Percentiles rank a stretch among this genome's conserved stretches.
Conservation (phyloP, 345 rosid genomes). For the Citrus australasica region DNA sequence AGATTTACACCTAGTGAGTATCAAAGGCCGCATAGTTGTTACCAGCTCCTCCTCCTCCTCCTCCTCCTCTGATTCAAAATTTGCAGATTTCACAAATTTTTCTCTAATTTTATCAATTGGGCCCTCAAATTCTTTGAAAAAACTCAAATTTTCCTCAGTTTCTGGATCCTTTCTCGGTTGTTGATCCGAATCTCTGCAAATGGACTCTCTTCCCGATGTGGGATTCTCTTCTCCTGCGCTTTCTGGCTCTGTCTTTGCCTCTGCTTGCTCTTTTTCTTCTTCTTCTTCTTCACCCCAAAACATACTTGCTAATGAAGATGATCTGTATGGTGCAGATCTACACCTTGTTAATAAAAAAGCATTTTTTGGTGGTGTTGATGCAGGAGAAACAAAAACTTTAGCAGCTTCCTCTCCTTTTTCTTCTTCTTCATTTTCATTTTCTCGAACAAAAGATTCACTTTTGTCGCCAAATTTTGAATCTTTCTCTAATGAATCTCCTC, state of each 20-base stretch:
- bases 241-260: conserved; percentile 17
- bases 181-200: conserved; percentile 20
- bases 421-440: conserved; percentile 6
- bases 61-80: conserved; percentile 18
- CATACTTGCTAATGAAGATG: conserved; percentile 70
- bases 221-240: conserved; percentile 24
- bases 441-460: conserved; percentile 13
- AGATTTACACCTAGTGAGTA: conserved; percentile 78
- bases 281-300: conserved; percentile 74
- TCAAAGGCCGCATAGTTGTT: conserved; percentile 22
- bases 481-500: conserved; percentile 25
- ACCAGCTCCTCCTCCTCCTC: not conserved
- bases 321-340: conserved; percentile 84
- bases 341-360: conserved; percentile 69
- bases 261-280: conserved; percentile 29
- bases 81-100: conserved; percentile 17
- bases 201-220: conserved; percentile 28
- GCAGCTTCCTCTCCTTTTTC: conserved; percentile 25
- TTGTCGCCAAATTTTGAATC: conserved; percentile 28
- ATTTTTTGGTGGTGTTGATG: conserved; percentile 61
- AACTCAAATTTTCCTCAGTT: conserved; percentile 17
- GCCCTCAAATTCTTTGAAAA: conserved; percentile 25
- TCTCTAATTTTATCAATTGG: conserved; percentile 20
- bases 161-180: conserved; percentile 25
- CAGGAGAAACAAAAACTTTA: conserved; percentile 30